phyloP scores from a whole-genome alignment of 345 rosid species.

The Viola odorata region DNA sequence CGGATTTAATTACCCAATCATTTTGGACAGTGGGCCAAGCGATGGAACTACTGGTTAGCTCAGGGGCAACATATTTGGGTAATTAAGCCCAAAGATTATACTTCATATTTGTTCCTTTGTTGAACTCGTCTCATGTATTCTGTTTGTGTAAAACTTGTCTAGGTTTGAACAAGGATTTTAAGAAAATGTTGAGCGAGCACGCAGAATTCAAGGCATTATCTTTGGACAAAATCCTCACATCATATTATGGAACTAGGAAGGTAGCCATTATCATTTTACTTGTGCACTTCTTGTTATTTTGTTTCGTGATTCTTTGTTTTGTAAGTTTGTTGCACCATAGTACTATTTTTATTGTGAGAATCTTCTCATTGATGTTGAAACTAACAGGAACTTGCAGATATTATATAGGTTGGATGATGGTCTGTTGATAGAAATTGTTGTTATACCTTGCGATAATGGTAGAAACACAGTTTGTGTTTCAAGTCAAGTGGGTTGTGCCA shows the following conservation, averaged over 20 bases:
- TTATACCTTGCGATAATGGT: conserved; percentile 82
- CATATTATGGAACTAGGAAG: conserved; percentile 89
- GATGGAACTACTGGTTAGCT: too few species aligned
- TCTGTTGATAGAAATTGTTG: conserved; percentile 69
- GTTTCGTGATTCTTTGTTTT: neutral
- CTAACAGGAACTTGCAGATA: conserved; percentile 89
- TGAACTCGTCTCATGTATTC: neutral
- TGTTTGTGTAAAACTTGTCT: neutral
- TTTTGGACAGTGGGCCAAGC: too few species aligned
- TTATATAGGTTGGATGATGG: conserved; percentile 78
- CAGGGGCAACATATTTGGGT: too few species aligned
- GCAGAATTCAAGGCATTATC: conserved; percentile 65
- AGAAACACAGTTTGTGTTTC: conserved; percentile 90
- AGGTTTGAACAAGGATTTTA: conserved; percentile 88
- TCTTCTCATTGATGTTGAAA: conserved; percentile 54
- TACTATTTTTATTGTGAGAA: conserved; percentile 13
- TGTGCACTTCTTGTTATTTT: conserved; percentile 3
- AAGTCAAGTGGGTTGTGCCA: conserved; percentile 90
- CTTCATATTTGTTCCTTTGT: neutral
- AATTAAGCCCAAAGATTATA: too few species aligned
- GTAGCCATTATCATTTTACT: conserved; percentile 29
- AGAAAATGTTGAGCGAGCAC: conserved; percentile 59
- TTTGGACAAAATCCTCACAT: conserved; percentile 55
- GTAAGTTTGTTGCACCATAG: neutral
- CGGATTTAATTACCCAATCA: too few species aligned